Evolutionary conservation across 208 protist species (phyloP).

Genomic region (Lotmaria passim): DNA sequence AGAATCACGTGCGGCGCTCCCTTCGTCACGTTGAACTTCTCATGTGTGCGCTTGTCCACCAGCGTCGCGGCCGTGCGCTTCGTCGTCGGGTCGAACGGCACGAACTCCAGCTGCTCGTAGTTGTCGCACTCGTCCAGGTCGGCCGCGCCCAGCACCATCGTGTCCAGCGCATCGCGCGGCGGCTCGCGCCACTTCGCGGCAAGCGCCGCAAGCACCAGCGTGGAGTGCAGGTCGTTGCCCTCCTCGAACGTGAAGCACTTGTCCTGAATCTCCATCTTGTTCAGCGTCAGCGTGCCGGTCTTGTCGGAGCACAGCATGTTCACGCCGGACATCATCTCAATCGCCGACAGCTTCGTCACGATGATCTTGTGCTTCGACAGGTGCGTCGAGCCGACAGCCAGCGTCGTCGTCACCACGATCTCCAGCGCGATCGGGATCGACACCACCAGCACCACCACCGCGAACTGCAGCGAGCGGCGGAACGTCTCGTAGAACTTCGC

Average conservation of each 20-base stretch:
- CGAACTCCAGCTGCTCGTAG: conserved; percentile 78
- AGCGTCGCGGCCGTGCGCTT: conserved; percentile 79
- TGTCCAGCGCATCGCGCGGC: conserved; percentile 90
- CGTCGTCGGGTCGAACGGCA: conserved; percentile 66
- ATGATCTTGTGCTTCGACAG: conserved; percentile 95
- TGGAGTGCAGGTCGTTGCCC: conserved; percentile 56
- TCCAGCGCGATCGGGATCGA: conserved; percentile 92
- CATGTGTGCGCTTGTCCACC: conserved; percentile 58
- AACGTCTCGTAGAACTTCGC: conserved; percentile 68
- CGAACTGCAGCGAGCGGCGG: conserved; percentile 71
- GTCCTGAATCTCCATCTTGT: conserved; percentile 91
- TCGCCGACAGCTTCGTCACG: conserved; percentile 93
- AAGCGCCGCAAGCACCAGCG: conserved; percentile 80
- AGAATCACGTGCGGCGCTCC: conserved; percentile 88
- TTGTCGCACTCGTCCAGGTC: conserved; percentile 83
- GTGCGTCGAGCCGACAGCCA: conserved; percentile 91
- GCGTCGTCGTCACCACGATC: conserved; percentile 87
- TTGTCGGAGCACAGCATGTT: conserved; percentile 95
- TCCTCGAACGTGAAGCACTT: conserved; percentile 76
- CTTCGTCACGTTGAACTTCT: conserved; percentile 85
- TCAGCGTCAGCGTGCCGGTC: conserved; percentile 94
- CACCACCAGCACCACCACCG: conserved; percentile 91
- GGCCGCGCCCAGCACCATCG: conserved; percentile 81
- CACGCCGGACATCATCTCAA: conserved; percentile 91
- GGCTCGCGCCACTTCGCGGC: conserved; percentile 93